Evolutionary conservation across 2,329 filamentous ascomycete species (phyloP).

Genomic region (Penicillium glabrum): DNA sequence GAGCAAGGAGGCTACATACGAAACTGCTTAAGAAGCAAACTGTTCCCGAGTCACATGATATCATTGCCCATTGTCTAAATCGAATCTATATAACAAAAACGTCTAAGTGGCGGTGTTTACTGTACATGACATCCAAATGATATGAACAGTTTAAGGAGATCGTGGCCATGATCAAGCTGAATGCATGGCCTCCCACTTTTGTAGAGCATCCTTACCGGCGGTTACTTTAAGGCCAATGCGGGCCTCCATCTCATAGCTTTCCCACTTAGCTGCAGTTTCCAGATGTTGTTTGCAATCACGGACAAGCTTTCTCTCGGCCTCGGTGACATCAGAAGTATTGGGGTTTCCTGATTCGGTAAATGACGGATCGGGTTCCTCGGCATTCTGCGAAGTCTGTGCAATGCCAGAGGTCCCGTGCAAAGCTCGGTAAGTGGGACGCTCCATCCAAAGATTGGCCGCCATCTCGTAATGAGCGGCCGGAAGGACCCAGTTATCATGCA

Average conservation of each 20-base stretch:
- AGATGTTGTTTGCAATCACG: constrained; percentile 56
- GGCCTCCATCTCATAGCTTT: constrained; percentile 62
- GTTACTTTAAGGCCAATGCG: constrained; percentile 53
- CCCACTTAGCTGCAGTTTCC: constrained; percentile 59
- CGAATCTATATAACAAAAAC: not conserved
- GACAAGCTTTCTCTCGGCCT: constrained; percentile 42
- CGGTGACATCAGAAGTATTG: not conserved
- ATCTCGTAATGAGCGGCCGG: constrained; percentile 85
- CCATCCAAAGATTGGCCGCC: constrained; percentile 76
- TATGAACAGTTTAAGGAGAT: not conserved
- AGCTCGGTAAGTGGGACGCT: constrained; percentile 48
- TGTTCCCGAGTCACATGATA: not conserved
- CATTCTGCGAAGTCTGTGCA: not conserved
- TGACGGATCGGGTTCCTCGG: constrained; percentile 1
- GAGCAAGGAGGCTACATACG: not conserved
- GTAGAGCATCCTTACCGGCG: constrained; percentile 45
- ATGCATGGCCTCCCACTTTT: constrained; percentile 42
- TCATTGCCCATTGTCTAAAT: not conserved
- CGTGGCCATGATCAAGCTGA: constrained; percentile 1
- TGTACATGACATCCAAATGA: not conserved
- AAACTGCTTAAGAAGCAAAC: not conserved
- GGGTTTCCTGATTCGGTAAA: not conserved
- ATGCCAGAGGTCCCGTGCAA: constrained; percentile 25
- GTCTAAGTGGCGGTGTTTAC: not conserved
- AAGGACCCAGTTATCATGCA: constrained; percentile 60